Conservation (phyloP, 2,329 filamentous ascomycete species). For the Ophiostoma tasmaniense region DNA sequence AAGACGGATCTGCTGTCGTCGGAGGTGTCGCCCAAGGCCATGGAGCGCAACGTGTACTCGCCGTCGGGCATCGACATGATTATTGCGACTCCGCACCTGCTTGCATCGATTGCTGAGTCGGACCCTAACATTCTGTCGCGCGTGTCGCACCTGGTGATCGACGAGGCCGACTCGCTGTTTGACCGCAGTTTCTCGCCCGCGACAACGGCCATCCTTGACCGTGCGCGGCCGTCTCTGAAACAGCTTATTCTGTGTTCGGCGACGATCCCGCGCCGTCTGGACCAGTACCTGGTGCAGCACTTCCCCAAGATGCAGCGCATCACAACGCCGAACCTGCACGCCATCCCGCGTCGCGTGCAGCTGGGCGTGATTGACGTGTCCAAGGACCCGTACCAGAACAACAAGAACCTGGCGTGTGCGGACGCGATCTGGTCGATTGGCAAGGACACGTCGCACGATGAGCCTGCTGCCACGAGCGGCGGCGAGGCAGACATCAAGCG, state of each 20-base stretch:
- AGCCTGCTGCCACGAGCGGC: slow-evolving; percentile 36
- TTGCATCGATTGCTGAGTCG: slow-evolving; percentile 77
- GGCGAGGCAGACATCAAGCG: slow-evolving; percentile 63
- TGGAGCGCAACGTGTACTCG: slow-evolving; percentile 76
- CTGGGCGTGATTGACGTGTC: slow-evolving; percentile 88
- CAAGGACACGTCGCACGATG: slow-evolving; percentile 57
- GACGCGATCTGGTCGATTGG: slow-evolving; percentile 93
- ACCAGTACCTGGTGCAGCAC: slow-evolving; percentile 70
- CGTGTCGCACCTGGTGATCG: slow-evolving; percentile 78
- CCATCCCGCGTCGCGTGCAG: slow-evolving; percentile 89
- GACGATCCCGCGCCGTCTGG: slow-evolving; percentile 84
- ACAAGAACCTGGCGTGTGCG: slow-evolving; percentile 86
- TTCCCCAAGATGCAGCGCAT: slow-evolving; percentile 80
- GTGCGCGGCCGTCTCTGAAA: slow-evolving; percentile 68
- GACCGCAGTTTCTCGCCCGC: slow-evolving; percentile 85
- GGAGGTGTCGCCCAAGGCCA: slow-evolving; percentile 64
- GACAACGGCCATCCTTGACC: slow-evolving; percentile 75
- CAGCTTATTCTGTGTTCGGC: slow-evolving; percentile 91
- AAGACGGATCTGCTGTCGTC: slow-evolving; percentile 77
- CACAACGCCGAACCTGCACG: slow-evolving; percentile 91
- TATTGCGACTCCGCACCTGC: slow-evolving; percentile 79
- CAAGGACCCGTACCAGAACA: slow-evolving; percentile 86
- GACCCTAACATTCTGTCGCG: slow-evolving; percentile 91
- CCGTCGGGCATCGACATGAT: slow-evolving; percentile 75
- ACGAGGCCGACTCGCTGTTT: slow-evolving; percentile 92